These are phyloP conservation scores for Zygosaccharomyces pseudorouxii DNA, from an alignment of 805 yeast genomes.

Conservation along the genomic window DNA sequence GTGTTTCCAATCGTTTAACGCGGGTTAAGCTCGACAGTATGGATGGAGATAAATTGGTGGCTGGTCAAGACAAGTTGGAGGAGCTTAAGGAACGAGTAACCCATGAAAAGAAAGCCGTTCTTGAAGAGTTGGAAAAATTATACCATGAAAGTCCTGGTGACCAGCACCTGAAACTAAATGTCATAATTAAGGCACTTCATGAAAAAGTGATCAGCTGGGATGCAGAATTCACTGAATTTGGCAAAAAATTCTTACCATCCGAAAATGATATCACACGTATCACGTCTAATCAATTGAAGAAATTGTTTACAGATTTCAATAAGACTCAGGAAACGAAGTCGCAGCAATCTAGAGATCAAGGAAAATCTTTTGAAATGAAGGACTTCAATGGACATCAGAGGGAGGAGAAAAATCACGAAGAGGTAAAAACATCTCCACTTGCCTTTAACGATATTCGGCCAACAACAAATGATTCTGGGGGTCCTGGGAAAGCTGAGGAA, in stretches of 20 bases:
- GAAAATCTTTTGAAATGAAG: constrained; percentile 1
- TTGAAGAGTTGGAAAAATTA: constrained; percentile 44
- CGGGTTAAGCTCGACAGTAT: constrained; percentile 75
- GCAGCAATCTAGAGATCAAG: background rate
- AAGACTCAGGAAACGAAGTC: constrained; percentile 7
- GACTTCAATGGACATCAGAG: background rate
- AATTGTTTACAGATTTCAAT: constrained; percentile 56
- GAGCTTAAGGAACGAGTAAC: constrained; percentile 52
- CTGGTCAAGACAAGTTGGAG: constrained; percentile 56
- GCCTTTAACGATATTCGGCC: background rate
- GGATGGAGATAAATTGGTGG: constrained; percentile 63
- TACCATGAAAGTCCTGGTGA: constrained; percentile 55
- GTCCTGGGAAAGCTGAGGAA: background rate
- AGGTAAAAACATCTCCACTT: background rate
- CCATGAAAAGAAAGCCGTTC: constrained; percentile 46
- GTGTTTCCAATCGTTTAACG: constrained; percentile 62
- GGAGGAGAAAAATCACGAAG: background rate
- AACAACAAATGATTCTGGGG: background rate
- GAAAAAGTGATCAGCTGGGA: constrained; percentile 88
- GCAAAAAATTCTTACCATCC: constrained; percentile 72
- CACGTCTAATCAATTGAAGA: constrained; percentile 80
- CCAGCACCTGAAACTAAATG: constrained; percentile 66
- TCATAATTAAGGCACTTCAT: constrained; percentile 65
- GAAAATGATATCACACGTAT: constrained; percentile 89
- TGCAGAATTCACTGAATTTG: constrained; percentile 73